Percentiles rank a stretch among this genome's conserved stretches.
These are phyloP conservation scores for Mycotypha africana DNA, from an alignment of 371 early-diverging fungal genomes.

Conservation along the genomic window DNA sequence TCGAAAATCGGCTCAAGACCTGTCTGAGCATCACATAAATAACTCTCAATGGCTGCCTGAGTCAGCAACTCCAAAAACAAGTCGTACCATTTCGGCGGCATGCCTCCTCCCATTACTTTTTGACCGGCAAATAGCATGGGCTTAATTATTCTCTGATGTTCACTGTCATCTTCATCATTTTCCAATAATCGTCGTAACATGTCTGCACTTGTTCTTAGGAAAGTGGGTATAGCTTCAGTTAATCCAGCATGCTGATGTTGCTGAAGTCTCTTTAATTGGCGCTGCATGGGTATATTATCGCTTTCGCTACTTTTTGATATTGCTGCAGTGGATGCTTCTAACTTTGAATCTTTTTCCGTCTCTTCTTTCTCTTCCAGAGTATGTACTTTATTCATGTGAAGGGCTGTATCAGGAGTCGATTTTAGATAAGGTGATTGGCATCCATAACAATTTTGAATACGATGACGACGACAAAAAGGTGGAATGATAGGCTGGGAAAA, in stretches of 20 bases:
- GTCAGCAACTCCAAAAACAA: conserved; percentile 54
- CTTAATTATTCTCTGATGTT: conserved; percentile 2
- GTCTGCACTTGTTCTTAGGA: conserved; percentile 52
- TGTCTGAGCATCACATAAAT: conserved; percentile 48
- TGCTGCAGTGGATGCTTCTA: no score
- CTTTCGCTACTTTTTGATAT: no score
- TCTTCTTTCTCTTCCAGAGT: conserved; percentile 34
- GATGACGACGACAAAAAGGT: conserved; percentile 26
- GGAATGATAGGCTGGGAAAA: conserved; percentile 20
- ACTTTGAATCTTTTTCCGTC: no score
- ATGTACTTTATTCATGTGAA: conserved; percentile 28
- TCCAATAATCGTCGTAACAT: conserved; percentile 39
- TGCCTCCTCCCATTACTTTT: conserved; percentile 48
- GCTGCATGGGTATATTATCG: no score
- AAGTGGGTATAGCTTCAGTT: background rate
- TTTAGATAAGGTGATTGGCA: conserved; percentile 11
- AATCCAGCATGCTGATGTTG: background rate
- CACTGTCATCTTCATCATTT: conserved; percentile 11
- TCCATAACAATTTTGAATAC: background rate
- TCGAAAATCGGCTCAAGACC: conserved; percentile 50
- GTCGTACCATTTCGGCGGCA: conserved; percentile 55
- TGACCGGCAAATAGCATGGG: conserved; percentile 40
- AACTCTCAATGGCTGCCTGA: conserved; percentile 56
- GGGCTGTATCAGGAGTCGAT: conserved; percentile 15
- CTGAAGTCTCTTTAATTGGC: no score